Evolutionary conservation across 306 rosid species (phyloP), one percentile per base, ranked within the genome.

Genomic region (Hippophae rhamnoides): DNA sequence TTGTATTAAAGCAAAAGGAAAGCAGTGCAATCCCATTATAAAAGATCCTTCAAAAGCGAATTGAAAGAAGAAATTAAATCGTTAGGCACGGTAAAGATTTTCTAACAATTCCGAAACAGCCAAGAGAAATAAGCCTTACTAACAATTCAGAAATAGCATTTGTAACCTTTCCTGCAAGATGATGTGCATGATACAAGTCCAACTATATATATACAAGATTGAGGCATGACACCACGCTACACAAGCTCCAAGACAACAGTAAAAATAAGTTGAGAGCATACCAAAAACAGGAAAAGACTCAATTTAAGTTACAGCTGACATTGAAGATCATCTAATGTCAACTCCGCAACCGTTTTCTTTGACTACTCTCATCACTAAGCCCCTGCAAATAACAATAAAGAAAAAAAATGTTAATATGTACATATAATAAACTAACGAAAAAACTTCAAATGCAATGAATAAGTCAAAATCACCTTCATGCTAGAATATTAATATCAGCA

Each of bases 281-380:
- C 81, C 72, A 58, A 47, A 63, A 76, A 70, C 58, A 76, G 63
- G 84, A 76, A 38, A 56, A 55, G 70, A 82, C 83, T 65, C 72
- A 66, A 53, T 23, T 46, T 47, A 78, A 66, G 82, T 65, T 85
- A 87, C 92, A 78, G 70, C 23, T 58, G 47, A 64, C 75, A 76
- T 43, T 71, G 70, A 79, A 76, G 67, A 50, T 58, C 64, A 72
- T 74, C 76, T 58, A 72, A 58, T 72, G 59, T 56, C 74, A 72
- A 76, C 68, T 72, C 78, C 95, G 85, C 81, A 72, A 65, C 53
- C 97, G 83, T 72, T 92, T 92, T 82, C 97, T 78, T 80, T 72
- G 86, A 74, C 47, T 68, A 61, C 85, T 88, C 67, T 84, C 99
- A 71, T 69, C 99, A 77, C 31, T 60, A 59, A 64, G 48, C 40